Conservation (phyloP, 2,329 filamentous ascomycete genomes). For the Alternaria conjuncta region DNA sequence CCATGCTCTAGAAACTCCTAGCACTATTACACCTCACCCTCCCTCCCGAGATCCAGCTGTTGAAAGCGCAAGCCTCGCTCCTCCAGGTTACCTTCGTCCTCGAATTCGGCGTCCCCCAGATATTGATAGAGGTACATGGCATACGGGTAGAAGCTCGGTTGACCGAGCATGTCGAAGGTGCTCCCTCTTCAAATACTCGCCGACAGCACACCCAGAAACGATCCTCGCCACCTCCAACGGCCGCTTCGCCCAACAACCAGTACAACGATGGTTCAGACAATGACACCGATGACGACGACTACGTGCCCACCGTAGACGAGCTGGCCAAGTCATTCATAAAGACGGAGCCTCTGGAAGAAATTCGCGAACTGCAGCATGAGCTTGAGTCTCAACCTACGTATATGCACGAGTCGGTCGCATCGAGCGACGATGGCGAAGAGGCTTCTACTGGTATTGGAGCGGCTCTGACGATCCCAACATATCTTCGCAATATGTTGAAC, state of each 20-base stretch:
- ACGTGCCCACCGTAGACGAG: constrained; percentile 72
- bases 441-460: constrained; percentile 71
- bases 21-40: constrained; percentile 69
- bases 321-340: constrained; percentile 81
- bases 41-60: constrained; percentile 72
- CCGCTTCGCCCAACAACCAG: constrained; percentile 13
- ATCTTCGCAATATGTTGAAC: constrained; percentile 74
- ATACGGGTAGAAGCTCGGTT: constrained; percentile 68
- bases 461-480: constrained; percentile 70
- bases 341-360: constrained; percentile 70
- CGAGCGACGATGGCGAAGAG: constrained; percentile 68
- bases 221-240: constrained; percentile 10
- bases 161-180: constrained; percentile 20
- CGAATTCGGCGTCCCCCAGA: constrained; percentile 85
- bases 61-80: constrained; percentile 75
- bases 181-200: constrained; percentile 6
- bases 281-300: constrained; percentile 45
- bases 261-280: constrained; percentile 36
- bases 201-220: constrained; percentile 10
- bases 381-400: constrained; percentile 68
- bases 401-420: constrained; percentile 65
- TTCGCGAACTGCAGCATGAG: constrained; percentile 71
- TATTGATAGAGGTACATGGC: constrained; percentile 81
- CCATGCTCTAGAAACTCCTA: constrained; percentile 73
- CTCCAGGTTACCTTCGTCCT: constrained; percentile 85